These are phyloP conservation scores for Torulaspora indica DNA, from an alignment of 805 yeast genomes.

Conservation along the genomic window DNA sequence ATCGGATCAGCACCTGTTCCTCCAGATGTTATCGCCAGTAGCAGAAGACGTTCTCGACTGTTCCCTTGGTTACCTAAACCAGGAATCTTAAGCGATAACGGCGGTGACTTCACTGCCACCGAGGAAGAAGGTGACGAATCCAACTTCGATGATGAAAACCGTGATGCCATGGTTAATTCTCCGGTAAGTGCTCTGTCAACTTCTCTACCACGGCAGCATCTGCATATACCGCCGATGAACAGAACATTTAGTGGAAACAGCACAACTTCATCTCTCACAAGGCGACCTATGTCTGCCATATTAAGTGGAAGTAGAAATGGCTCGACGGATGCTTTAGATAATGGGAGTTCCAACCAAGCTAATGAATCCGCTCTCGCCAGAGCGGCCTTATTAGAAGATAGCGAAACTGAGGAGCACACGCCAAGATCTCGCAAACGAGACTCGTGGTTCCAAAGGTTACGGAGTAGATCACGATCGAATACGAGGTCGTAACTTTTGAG, in stretches of 20 bases:
- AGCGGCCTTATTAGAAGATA: background rate
- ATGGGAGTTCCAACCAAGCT: background rate
- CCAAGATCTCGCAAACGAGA: conserved; percentile 35
- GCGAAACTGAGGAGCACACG: conserved; percentile 15
- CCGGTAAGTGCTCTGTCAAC: conserved; percentile 18
- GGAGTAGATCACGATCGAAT: conserved; percentile 37
- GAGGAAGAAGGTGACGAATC: conserved; percentile 32
- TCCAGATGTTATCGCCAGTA: conserved; percentile 33
- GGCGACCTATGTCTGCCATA: conserved; percentile 24
- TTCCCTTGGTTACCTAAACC: conserved; percentile 34
- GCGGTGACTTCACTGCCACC: conserved; percentile 28
- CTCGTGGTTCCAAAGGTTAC: conserved; percentile 45
- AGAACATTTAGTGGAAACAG: conserved; percentile 25
- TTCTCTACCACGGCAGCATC: conserved; percentile 16
- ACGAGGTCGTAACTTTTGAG: conserved; percentile 4
- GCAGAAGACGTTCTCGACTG: conserved; percentile 25
- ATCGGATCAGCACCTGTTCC: conserved; percentile 32
- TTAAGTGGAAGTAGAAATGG: conserved; percentile 15
- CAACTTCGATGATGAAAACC: conserved; percentile 21
- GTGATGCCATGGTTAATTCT: conserved; percentile 15
- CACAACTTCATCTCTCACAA: conserved; percentile 17
- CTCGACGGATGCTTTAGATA: conserved; percentile 24
- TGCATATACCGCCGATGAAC: conserved; percentile 19
- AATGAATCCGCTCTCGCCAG: background rate
- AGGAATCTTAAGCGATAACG: conserved; percentile 32